phyloP scores from a whole-genome alignment of 2,329 filamentous ascomycete species.

The Pseudogymnoascus sp. region DNA sequence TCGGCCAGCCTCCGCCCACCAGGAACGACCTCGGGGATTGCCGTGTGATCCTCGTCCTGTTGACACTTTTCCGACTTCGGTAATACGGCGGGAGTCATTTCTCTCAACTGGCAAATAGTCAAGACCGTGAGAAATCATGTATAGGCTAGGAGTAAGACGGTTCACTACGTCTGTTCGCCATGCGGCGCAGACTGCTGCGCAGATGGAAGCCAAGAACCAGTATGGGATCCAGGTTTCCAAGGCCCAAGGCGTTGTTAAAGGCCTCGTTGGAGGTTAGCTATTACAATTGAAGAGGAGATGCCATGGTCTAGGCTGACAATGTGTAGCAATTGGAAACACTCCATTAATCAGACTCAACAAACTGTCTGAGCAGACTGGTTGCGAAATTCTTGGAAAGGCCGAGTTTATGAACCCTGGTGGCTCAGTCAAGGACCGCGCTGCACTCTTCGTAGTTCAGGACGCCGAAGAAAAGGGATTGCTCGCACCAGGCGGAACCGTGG shows the following conservation, averaged over 20 bases:
- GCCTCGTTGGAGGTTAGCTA: slow-evolving; percentile 56
- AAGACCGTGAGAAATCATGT: slow-evolving; percentile 4
- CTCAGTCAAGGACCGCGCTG: slow-evolving; percentile 91
- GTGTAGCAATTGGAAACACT: slow-evolving; percentile 87
- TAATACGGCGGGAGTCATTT: not conserved
- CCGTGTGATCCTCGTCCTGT: not conserved
- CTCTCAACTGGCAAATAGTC: not conserved
- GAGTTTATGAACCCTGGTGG: slow-evolving; percentile 99
- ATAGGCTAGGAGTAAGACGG: slow-evolving; percentile 36
- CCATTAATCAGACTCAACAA: slow-evolving; percentile 84
- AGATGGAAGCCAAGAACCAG: slow-evolving; percentile 40
- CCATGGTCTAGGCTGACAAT: slow-evolving; percentile 4
- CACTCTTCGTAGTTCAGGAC: slow-evolving; percentile 86
- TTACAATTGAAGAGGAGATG: not conserved
- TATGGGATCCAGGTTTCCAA: slow-evolving; percentile 57
- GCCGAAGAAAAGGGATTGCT: slow-evolving; percentile 83
- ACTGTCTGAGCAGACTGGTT: slow-evolving; percentile 84
- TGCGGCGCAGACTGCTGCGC: slow-evolving; percentile 36
- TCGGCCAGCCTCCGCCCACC: not conserved
- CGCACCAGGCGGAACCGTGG: slow-evolving; percentile 79
- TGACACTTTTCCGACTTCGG: not conserved
- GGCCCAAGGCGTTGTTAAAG: slow-evolving; percentile 57
- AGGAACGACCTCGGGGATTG: slow-evolving; percentile 1
- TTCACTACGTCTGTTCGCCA: slow-evolving; percentile 48
- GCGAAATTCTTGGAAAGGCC: slow-evolving; percentile 90